Evolutionary conservation across 192 early-diverging fungal species (phyloP), one percentile per base, ranked within the genome.

Genomic region (Rhizoclosmatium sp.): DNA sequence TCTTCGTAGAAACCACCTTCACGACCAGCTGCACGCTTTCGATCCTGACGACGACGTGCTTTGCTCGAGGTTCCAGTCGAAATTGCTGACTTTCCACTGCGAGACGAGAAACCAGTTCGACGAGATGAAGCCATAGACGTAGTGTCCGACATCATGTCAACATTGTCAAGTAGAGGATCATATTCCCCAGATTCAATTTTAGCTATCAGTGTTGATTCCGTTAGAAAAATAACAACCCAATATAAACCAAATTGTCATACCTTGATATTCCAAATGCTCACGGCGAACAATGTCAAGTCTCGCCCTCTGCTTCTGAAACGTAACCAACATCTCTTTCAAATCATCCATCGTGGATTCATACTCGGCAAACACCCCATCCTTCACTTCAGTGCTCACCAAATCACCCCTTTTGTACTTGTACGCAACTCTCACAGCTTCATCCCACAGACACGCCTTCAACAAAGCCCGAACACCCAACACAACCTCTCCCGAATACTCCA

Each of bases 61-160:
- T 93, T 14, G 85, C 82, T 23, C 84, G 83, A 1, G 65, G 82
- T 65, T 9, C 78, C 65, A 3, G 89, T 90, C 1, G 90, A 80
- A 39, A 90, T 85, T 23, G 91, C 88, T 47, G 89, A 87, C 7
- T 91, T 89, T 4, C 79, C 85, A 4, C 94, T 95, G 70, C 93
- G 93, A 10, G 70, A 40, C 5, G 62, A 65, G 21, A 65, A 65
- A 10, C 92, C 90, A 59, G 93, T 97, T 75, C 94, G 62, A 2
- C 78, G 93, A 62, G 91, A 89, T 76, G 94, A 96, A 31, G 92
- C 92, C 94, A 97, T 95, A 3, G 95, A 96, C 3, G 94, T 93
- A 4, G 97, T 97, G 80, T 99, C 97, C 0, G 96, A 97, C 87
- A 96, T 92, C 86, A 96, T 91, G 80, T 99, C 97, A 12, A 97